Evolutionary conservation across 768 basidiomycete genomes (phyloP), one percentile per base, ranked within the genome.

Genomic region (Podaxis rugospora): DNA sequence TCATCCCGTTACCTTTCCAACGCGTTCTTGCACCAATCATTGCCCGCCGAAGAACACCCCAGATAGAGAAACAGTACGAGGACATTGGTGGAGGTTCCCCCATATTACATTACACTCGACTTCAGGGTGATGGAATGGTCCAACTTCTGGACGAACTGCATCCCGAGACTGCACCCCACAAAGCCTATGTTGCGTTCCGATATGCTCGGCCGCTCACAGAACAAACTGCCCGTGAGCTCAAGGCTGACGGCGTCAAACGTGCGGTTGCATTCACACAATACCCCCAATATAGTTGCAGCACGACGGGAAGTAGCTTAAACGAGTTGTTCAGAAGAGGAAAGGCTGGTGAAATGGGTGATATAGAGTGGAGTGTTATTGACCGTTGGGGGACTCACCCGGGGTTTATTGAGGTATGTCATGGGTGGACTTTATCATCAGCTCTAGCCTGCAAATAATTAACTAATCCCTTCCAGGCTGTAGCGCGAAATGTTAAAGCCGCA

Each of bases 201-300:
- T 93, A 99, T 72, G 94, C 92, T 25, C 81, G 84, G 44, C 97
- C 95, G 3, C 77, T 98, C 60, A 97, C 95, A 27, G 86, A 89
- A 66, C 86, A 87, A 68, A 89, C 91, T 27, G 83, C 93, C 10
- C 81, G 78, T 58, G 87, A 92, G 72, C 88, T 99, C 89, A 87
- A 86, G 75, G 82, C 78, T 55, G 97, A 98, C 70, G 94, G 95
- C 21, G 93, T 99, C 35, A 89, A 82, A 72, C 80, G 95, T 64
- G 97, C 96, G 0, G 78, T 99, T 27, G 97, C 95, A 18, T 99
- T 99, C 77, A 93, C 93, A 2, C 97, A 99, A 74, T 99, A 99
- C 72, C 97, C 97, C 0, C 97, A 99, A 73, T 99, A 99, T 74
- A 92, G 90, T 69, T 99, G 97, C 74, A 95, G 93, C 63, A 99